phyloP scores from a whole-genome alignment of 495 filamentous ascomycete genomes.

The Haplographium delicatum region DNA sequence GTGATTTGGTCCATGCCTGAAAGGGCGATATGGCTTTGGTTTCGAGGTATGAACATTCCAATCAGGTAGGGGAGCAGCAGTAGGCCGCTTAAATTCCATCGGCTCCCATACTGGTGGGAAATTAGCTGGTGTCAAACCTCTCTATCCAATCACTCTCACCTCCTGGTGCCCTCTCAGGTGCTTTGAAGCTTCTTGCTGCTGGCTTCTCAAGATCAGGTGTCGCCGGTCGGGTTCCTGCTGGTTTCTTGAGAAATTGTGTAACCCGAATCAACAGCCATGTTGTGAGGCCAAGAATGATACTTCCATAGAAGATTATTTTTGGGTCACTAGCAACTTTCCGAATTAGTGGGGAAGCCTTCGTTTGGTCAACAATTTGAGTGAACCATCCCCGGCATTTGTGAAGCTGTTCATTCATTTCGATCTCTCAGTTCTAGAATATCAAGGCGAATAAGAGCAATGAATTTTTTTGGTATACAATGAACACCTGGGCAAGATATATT shows the following conservation, averaged over 20 bases:
- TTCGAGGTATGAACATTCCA: slow-evolving; percentile 70
- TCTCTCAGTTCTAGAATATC: not conserved
- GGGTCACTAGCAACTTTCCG: slow-evolving; percentile 2
- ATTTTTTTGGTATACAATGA: too few relatives aligned
- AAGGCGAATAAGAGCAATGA: too few relatives aligned
- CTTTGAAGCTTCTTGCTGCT: slow-evolving; percentile 16
- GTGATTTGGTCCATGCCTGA: slow-evolving; percentile 72
- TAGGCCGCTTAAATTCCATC: slow-evolving; percentile 61
- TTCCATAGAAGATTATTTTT: slow-evolving; percentile 12
- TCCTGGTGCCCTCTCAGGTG: slow-evolving; percentile 22
- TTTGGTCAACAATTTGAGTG: slow-evolving; percentile 1
- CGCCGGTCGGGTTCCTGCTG: slow-evolving; percentile 3
- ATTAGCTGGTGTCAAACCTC: slow-evolving; percentile 8
- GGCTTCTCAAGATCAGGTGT: slow-evolving; percentile 25
- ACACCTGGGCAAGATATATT: too few relatives aligned
- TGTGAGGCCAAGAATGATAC: not conserved
- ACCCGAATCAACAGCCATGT: slow-evolving; percentile 14
- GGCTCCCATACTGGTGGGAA: slow-evolving; percentile 60
- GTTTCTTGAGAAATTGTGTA: slow-evolving; percentile 12
- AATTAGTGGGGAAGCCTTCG: not conserved
- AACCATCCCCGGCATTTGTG: slow-evolving; percentile 16
- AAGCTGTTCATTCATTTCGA: slow-evolving; percentile 5
- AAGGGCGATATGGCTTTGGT: slow-evolving; percentile 79
- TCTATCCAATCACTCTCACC: slow-evolving; percentile 5
- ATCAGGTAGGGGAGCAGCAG: slow-evolving; percentile 58